These are phyloP conservation scores for Rhazya stricta DNA, from an alignment of 257 asterid genomes.

Conservation along the genomic window DNA sequence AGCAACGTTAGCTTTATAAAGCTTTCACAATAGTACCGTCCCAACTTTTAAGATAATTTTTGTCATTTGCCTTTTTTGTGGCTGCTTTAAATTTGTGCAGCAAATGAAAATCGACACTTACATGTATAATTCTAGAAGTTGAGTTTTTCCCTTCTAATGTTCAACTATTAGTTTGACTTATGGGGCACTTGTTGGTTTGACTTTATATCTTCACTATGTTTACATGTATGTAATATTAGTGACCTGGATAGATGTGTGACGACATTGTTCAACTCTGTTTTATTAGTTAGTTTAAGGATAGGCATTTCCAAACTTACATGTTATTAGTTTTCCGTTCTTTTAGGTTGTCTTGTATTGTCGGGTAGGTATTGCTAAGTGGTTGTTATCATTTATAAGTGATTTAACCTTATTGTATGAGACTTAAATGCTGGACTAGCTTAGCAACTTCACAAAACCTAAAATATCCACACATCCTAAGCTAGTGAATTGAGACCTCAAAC, in stretches of 20 bases:
- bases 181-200: not conserved
- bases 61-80: not conserved
- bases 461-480: not conserved
- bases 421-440: not conserved
- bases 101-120: not conserved
- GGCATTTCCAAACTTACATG: not conserved
- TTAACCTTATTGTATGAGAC: not conserved
- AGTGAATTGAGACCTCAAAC: not conserved
- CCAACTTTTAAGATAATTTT: not conserved
- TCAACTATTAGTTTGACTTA: not conserved
- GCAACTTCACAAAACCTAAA: not conserved
- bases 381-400: no score
- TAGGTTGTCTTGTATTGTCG: not conserved
- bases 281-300: no score
- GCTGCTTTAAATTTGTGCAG: not conserved
- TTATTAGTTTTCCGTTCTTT: not conserved
- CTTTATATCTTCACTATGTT: no score
- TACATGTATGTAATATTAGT: not conserved
- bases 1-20: not conserved
- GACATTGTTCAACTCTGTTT: not conserved
- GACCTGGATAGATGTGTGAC: not conserved
- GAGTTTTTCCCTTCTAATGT: not conserved
- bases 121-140: no score
- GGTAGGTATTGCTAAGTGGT: not conserved
- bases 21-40: not conserved